Conservation (phyloP, 495 filamentous ascomycete genomes). For the Xylaria intraflava region DNA sequence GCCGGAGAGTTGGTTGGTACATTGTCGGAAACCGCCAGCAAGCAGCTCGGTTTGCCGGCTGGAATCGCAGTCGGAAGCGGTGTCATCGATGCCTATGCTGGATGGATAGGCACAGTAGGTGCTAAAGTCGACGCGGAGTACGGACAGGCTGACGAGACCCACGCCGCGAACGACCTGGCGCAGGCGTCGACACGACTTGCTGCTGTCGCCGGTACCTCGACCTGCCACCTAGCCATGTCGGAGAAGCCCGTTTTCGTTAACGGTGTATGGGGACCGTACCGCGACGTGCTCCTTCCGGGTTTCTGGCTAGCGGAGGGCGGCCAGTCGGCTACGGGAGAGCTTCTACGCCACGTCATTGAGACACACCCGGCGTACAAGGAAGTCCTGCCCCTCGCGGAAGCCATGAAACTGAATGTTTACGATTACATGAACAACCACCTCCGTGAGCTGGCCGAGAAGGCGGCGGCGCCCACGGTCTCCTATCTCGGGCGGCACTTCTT, state of each 20-base stretch:
- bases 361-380: slow-evolving; percentile 84
- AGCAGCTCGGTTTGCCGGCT: slow-evolving; percentile 74
- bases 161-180: slow-evolving; percentile 66
- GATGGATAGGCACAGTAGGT: slow-evolving; percentile 98
- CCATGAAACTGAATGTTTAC: slow-evolving; percentile 77
- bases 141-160: slow-evolving; percentile 52
- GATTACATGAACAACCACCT: slow-evolving; percentile 90
- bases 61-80: slow-evolving; percentile 91
- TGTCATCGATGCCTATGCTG: slow-evolving; percentile 97
- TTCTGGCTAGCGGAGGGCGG: slow-evolving; percentile 97
- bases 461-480: slow-evolving; percentile 65
- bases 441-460: slow-evolving; percentile 59
- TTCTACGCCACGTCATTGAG: slow-evolving; percentile 88
- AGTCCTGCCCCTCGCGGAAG: slow-evolving; percentile 66
- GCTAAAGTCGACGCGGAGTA: slow-evolving; percentile 72
- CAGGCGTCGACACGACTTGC: slow-evolving; percentile 93
- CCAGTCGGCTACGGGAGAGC: slow-evolving; percentile 89
- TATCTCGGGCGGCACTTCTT: slow-evolving; percentile 89
- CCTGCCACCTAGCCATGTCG: slow-evolving; percentile 95
- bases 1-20: slow-evolving; percentile 85
- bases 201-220: slow-evolving; percentile 94
- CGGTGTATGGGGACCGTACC: slow-evolving; percentile 95
- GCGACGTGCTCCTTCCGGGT: slow-evolving; percentile 81
- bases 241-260: slow-evolving; percentile 81
- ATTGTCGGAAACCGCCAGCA: slow-evolving; percentile 74